Evolutionary conservation across 1,139 yeast species (phyloP).

Genomic region (Zygoascus sp.): DNA sequence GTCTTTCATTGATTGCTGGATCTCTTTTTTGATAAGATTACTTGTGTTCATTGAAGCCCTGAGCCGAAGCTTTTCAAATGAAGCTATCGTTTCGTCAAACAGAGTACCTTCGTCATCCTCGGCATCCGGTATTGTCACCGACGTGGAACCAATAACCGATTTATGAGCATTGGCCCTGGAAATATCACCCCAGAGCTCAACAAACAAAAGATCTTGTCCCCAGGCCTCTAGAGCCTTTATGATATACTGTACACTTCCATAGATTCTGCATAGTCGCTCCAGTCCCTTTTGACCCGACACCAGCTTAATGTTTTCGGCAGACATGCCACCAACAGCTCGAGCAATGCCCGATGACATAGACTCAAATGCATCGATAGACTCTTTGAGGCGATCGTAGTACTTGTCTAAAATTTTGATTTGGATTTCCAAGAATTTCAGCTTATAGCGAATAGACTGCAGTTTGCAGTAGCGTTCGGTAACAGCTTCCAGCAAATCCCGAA

Average conservation of each 20-base stretch:
- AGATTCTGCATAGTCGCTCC: conserved; percentile 52
- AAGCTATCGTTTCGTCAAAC: conserved; percentile 49
- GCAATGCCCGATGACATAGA: conserved; percentile 42
- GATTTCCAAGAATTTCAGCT: conserved; percentile 63
- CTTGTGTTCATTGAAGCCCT: conserved; percentile 42
- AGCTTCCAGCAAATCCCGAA: conserved; percentile 60
- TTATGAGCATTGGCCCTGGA: conserved; percentile 20
- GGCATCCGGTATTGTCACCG: conserved; percentile 24
- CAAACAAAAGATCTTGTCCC: conserved; percentile 61
- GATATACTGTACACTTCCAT: conserved; percentile 56
- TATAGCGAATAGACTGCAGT: conserved; percentile 55
- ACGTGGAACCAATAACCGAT: conserved; percentile 10
- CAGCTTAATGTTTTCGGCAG: conserved; percentile 37
- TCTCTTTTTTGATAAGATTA: conserved; percentile 47
- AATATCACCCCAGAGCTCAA: conserved; percentile 52
- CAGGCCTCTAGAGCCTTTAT: conserved; percentile 52
- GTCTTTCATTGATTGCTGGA: conserved; percentile 47
- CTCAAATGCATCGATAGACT: conserved; percentile 46
- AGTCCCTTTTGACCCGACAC: conserved; percentile 48
- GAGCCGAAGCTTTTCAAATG: conserved; percentile 43
- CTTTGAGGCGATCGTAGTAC: conserved; percentile 50
- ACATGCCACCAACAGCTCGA: conserved; percentile 38
- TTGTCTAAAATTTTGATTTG: conserved; percentile 61
- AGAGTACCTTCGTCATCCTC: conserved; percentile 42
- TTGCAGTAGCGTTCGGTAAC: conserved; percentile 60